phyloP scores from a whole-genome alignment of 306 rosid species.

The Trifolium repens region DNA sequence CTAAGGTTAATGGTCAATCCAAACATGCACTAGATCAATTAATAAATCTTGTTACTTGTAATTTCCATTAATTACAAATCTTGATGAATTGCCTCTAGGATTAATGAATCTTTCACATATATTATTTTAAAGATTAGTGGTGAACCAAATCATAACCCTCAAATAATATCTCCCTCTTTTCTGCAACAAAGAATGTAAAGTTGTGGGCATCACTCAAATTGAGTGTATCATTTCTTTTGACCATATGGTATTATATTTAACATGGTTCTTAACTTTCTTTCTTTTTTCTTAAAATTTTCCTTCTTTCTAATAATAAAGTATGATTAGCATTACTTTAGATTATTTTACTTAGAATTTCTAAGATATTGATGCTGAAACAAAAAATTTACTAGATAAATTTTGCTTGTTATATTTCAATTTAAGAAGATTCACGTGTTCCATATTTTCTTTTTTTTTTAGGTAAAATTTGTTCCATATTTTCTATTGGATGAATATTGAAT shows the following conservation, averaged over 20 bases:
- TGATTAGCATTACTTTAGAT: slow-evolving; percentile 20
- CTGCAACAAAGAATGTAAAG: background rate
- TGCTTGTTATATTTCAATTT: slow-evolving; percentile 13
- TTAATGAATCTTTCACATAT: background rate
- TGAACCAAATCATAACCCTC: slow-evolving; percentile 25
- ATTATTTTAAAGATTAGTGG: background rate
- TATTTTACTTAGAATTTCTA: slow-evolving; percentile 26
- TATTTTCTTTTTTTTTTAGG: background rate
- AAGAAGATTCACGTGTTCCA: slow-evolving; percentile 19
- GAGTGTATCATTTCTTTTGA: background rate
- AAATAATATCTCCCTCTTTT: slow-evolving; percentile 6
- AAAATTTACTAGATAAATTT: background rate
- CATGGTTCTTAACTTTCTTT: too few relatives aligned
- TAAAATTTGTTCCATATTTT: background rate
- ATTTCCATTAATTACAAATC: background rate
- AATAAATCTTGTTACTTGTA: too few relatives aligned
- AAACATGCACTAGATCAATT: too few relatives aligned
- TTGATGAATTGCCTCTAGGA: background rate
- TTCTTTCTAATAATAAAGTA: background rate
- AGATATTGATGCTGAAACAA: slow-evolving; percentile 25
- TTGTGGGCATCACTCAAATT: slow-evolving; percentile 3
- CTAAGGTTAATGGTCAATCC: too few relatives aligned
- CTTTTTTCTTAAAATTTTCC: too few relatives aligned
- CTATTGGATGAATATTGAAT: background rate
- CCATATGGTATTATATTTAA: too few relatives aligned